Conservation (phyloP, 2,329 filamentous ascomycete species). For the Acrodontium crateriforme region DNA sequence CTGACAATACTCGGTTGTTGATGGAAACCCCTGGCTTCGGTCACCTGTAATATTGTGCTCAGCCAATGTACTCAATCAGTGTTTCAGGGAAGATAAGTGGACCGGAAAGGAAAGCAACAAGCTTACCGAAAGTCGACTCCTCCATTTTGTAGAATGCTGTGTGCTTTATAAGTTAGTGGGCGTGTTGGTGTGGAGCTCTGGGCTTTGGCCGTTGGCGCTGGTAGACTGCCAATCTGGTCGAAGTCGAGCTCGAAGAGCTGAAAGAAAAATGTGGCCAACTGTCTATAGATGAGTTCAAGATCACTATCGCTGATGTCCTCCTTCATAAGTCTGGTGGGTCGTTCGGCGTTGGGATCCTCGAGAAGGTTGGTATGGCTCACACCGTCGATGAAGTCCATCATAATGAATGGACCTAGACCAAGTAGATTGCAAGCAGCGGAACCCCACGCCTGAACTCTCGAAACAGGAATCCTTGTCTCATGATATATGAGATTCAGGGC, state of each 20-base stretch:
- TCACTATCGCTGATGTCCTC: conserved; percentile 1
- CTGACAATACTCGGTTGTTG: conserved; percentile 10
- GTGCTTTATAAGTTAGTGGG: conserved; percentile 6
- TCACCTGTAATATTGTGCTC: conserved; percentile 3
- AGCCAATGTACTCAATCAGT: conserved; percentile 2
- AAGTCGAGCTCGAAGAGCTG: conserved; percentile 8
- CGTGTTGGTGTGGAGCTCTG: conserved; percentile 1
- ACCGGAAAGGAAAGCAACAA: too few relatives aligned
- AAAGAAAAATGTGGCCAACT: conserved; percentile 6
- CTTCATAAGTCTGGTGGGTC: conserved; percentile 1
- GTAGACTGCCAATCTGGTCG: conserved; percentile 6
- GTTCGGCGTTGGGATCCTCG: background rate
- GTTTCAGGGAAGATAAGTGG: too few relatives aligned
- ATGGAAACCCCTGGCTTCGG: conserved; percentile 2
- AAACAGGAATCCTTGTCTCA: conserved; percentile 6
- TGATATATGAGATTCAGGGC: conserved; percentile 5
- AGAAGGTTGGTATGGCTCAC: conserved; percentile 1
- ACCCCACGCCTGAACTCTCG: conserved; percentile 6
- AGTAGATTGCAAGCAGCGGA: conserved; percentile 4
- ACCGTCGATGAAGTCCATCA: conserved; percentile 6
- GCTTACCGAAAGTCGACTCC: conserved; percentile 4
- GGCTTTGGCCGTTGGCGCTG: background rate
- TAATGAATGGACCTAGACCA: conserved; percentile 7
- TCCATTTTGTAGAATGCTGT: conserved; percentile 4
- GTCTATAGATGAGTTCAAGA: conserved; percentile 3